Base-by-base conservation (phyloP, 139 green algal species). In the Chlamydomonas asymmetrica region DNA sequence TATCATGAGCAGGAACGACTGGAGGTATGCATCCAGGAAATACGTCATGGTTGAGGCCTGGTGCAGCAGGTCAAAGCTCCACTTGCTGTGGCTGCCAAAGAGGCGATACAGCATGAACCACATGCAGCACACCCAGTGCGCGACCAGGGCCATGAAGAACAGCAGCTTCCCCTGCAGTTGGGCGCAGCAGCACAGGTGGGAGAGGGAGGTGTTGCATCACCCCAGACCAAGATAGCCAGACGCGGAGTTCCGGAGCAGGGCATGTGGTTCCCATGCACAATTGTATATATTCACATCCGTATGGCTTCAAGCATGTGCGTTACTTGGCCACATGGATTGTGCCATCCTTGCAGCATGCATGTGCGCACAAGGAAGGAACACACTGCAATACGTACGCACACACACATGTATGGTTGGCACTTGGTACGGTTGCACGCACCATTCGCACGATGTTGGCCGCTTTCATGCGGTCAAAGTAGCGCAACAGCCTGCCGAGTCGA, bases 381-480 rank as follows among this genome's bases (percentile, higher is more conserved):
- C n/a, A n/a, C n/a, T n/a, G n/a, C n/a, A n/a, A n/a, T n/a, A n/a
- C n/a, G n/a, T n/a, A n/a, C n/a, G n/a, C n/a, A n/a, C n/a, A n/a
- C n/a, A n/a, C n/a, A n/a, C n/a, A n/a, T n/a, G n/a, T n/a, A n/a
- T n/a, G n/a, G n/a, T n/a, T n/a, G n/a, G n/a, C n/a, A n/a, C n/a
- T n/a, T n/a, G n/a, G n/a, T n/a, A n/a, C n/a, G n/a, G n/a, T 52
- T 52, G 13, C 45, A 57, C 68, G 43, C 54, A 89, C 68, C 31
- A 89, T 89, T 37, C 73, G 71, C 61, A 87, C 84, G 50, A 89
- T 75, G 73, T 90, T 89, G 54, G 84, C 85, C n/a, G 78, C 84
- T 69, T 83, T 84, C 70, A 92, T 84, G 27, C 82, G 80, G 56
- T 92, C 88, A n/a, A 92, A 79, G 76, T 91, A 86, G 37, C 85